Percentiles rank a stretch among this genome's conserved stretches.
Evolutionary conservation across 2,329 filamentous ascomycete species (phyloP).

Genomic region (Neonectria magnoliae): DNA sequence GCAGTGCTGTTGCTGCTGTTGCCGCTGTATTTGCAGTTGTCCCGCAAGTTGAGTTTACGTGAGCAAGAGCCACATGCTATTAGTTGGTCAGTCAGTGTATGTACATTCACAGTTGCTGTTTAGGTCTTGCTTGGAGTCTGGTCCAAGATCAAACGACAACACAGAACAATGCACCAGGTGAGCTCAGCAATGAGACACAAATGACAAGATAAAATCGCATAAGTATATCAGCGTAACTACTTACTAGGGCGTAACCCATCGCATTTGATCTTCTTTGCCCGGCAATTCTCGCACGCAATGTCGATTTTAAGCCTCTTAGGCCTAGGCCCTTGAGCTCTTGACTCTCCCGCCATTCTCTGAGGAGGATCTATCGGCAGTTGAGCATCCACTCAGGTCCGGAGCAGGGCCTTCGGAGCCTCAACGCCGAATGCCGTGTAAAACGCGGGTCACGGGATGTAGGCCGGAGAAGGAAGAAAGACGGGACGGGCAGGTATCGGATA

Average conservation of each 20-base stretch:
- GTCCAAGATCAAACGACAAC: neutral
- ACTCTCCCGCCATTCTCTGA: constrained; percentile 1
- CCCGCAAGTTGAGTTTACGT: constrained; percentile 42
- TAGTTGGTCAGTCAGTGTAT: constrained; percentile 8
- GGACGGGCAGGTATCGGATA: neutral
- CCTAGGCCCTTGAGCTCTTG: constrained; percentile 23
- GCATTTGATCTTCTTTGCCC: constrained; percentile 54
- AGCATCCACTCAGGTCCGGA: neutral
- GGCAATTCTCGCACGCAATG: constrained; percentile 55
- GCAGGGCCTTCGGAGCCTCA: neutral
- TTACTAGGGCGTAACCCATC: constrained; percentile 53
- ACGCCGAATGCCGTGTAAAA: neutral
- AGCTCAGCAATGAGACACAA: neutral
- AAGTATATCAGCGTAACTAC: neutral
- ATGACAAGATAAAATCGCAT: neutral
- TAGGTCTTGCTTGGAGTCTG: no score
- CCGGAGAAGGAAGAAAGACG: neutral
- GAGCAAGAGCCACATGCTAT: constrained; percentile 47
- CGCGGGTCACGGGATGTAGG: neutral
- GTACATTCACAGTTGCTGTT: neutral
- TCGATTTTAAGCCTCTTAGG: constrained; percentile 55
- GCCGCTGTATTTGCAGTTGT: constrained; percentile 43
- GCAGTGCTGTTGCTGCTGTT: neutral
- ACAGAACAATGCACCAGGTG: neutral
- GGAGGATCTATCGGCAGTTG: constrained; percentile 28